phyloP scores from a whole-genome alignment of 2,329 filamentous ascomycete genomes.

The Monosporascus sp. region DNA sequence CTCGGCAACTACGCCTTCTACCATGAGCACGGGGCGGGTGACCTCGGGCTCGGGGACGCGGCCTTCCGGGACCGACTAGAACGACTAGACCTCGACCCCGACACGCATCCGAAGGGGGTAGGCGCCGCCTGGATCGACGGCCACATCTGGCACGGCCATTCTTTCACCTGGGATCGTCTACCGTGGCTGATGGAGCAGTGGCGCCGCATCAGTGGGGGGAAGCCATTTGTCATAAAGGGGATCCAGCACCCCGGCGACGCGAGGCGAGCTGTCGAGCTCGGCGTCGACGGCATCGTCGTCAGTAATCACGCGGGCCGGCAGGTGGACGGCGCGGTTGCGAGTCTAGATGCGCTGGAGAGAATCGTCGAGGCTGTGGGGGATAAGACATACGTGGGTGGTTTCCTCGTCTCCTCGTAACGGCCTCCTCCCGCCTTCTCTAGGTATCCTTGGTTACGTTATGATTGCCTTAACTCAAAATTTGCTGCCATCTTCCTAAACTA shows the following conservation, averaged over 20 bases:
- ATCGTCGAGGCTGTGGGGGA: slow-evolving; percentile 40
- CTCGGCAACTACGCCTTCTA: slow-evolving; percentile 59
- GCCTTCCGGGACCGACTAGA: slow-evolving; percentile 50
- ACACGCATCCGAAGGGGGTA: slow-evolving; percentile 45
- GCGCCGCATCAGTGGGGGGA: slow-evolving; percentile 51
- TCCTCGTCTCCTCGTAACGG: neutral
- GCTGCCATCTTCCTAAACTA: too few relatives aligned
- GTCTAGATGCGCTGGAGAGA: slow-evolving; percentile 53
- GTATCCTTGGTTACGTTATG: too few relatives aligned
- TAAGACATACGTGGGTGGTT: slow-evolving; percentile 20
- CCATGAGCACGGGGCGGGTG: slow-evolving; percentile 48
- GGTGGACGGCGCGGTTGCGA: slow-evolving; percentile 55
- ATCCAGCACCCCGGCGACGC: slow-evolving; percentile 58
- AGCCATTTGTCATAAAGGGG: slow-evolving; percentile 56
- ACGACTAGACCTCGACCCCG: slow-evolving; percentile 47
- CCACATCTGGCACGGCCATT: slow-evolving; percentile 57
- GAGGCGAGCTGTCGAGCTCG: slow-evolving; percentile 48
- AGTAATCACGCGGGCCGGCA: slow-evolving; percentile 54
- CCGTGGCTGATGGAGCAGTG: slow-evolving; percentile 55
- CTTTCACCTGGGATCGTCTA: slow-evolving; percentile 59
- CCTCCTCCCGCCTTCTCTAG: too few relatives aligned
- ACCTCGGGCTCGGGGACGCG: slow-evolving; percentile 53
- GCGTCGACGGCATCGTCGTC: slow-evolving; percentile 56
- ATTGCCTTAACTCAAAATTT: too few relatives aligned
- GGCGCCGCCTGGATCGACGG: slow-evolving; percentile 57